These are phyloP conservation scores for Irpex sp. DNA, from an alignment of 1,284 basidiomycete species.

Conservation along the genomic window DNA sequence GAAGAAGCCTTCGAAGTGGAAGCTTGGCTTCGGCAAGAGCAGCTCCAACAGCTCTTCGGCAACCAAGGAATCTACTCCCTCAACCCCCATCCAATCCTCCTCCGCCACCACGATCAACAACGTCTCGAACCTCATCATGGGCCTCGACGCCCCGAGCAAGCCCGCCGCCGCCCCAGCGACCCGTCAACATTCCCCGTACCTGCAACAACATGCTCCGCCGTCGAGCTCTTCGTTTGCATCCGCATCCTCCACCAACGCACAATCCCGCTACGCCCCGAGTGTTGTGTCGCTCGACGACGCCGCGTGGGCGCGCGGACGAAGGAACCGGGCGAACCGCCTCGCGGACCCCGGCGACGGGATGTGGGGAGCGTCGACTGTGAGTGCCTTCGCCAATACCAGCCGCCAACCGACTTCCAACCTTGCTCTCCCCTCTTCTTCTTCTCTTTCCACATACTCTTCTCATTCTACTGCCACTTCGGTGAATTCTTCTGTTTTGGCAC, in stretches of 20 bases:
- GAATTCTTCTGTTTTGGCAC: background rate
- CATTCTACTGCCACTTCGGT: too few relatives aligned
- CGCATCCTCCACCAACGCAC: background rate
- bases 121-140: conserved; percentile 68
- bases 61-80: conserved; percentile 5
- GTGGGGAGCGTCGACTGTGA: conserved; percentile 15
- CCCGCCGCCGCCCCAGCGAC: conserved; percentile 1
- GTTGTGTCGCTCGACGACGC: conserved; percentile 13
- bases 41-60: conserved; percentile 24
- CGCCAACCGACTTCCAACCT: conserved; percentile 3
- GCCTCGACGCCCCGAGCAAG: conserved; percentile 43
- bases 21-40: conserved; percentile 67
- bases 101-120: conserved; percentile 52
- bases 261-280: conserved; percentile 8
- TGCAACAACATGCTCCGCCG: background rate
- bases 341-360: conserved; percentile 10
- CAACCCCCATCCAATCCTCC: background rate
- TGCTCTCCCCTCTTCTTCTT: conserved; percentile 2
- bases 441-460: too few relatives aligned
- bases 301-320: conserved; percentile 5
- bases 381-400: conserved; percentile 14
- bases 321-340: background rate
- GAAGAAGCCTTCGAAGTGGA: conserved; percentile 82
- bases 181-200: conserved; percentile 8
- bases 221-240: conserved; percentile 6